phyloP scores from a whole-genome alignment of 192 early-diverging fungal genomes.

The Umbelopsis vinacea region DNA sequence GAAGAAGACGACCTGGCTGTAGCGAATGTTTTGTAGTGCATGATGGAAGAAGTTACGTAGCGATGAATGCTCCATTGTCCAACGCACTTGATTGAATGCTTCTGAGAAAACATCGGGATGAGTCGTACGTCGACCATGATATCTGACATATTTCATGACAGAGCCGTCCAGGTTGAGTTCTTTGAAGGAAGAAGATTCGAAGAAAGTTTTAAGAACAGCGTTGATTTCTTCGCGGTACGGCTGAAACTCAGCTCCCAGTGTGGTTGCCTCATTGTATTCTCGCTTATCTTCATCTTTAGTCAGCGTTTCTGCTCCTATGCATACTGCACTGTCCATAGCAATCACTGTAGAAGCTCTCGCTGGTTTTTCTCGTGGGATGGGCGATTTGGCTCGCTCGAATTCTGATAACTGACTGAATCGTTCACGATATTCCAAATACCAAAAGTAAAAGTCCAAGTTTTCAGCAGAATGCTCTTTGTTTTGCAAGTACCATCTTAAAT shows the following conservation, averaged over 20 bases:
- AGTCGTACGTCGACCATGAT: constrained; percentile 24
- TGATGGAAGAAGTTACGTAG: constrained; percentile 31
- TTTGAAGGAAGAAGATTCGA: constrained; percentile 28
- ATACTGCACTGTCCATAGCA: constrained; percentile 16
- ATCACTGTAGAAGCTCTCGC: neutral
- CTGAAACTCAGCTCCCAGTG: constrained; percentile 21
- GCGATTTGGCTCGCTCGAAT: constrained; percentile 10
- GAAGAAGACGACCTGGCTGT: constrained; percentile 26
- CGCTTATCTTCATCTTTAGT: neutral
- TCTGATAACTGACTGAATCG: constrained; percentile 24
- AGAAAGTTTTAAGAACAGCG: constrained; percentile 32
- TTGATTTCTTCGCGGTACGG: constrained; percentile 35
- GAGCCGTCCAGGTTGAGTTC: constrained; percentile 27
- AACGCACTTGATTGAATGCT: constrained; percentile 10
- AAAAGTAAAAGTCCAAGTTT: constrained; percentile 36
- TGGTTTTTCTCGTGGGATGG: constrained; percentile 25
- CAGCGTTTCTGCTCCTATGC: neutral
- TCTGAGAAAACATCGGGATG: constrained; percentile 26
- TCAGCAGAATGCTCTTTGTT: constrained; percentile 36
- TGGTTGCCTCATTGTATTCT: constrained; percentile 11
- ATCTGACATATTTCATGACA: constrained; percentile 19
- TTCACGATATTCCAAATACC: constrained; percentile 27
- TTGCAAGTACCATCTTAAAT: constrained; percentile 29
- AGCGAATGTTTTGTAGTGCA: constrained; percentile 33
- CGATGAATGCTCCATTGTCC: constrained; percentile 23